Base-by-base conservation (phyloP, 2,329 filamentous ascomycete genomes). In the Atkinsonella hypoxylon region DNA sequence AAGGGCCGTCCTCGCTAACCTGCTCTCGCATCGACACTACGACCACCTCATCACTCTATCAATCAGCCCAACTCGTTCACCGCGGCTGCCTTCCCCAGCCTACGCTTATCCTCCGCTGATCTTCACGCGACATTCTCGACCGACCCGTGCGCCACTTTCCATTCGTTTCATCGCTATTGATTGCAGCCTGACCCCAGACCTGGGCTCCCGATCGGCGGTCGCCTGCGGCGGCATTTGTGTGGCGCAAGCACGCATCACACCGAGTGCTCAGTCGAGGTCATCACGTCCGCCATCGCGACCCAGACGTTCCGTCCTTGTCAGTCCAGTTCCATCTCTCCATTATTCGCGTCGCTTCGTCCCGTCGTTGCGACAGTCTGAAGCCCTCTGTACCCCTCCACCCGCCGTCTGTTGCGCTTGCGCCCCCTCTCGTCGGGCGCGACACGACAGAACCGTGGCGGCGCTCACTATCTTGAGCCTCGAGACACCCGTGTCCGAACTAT, bases 381-480 rank as follows among this genome's bases (percentile, higher is more conserved):
- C 22, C 34, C 34, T 38, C 39, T 32, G 26, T 15, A 20, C 36
- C 22, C 39, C 31, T 18, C 36, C 10, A 26, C 26, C 26, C 26
- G 1, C 38, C 47, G 30, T 13, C 31, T 39, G 34, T 34, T 34
- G 54, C 53, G 56, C 51, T 50, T 52, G 51, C 49, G 47, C 51
- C 51, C 47, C 47, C 36, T 44, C 45, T 39, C 18, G 22, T 46
- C 45, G 53, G 55, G 64, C 64, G 64, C 63, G 58, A 54, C 56
- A 41, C 48, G 54, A 53, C 61, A 59, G 67, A 69, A 70, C 61
- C 64, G 72, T 79, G 77, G 77, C 76, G 65, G 77, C 77, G 62
- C 74, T 79, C 64, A 77, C 75, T 52, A 68, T 78, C 58, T 67
- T 77, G 65, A 74, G 67, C 62, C 73, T 73, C 67, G 74, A 78